These are phyloP conservation scores for Trichoderma sp. DNA, from an alignment of 2,329 filamentous ascomycete genomes.

Conservation along the genomic window DNA sequence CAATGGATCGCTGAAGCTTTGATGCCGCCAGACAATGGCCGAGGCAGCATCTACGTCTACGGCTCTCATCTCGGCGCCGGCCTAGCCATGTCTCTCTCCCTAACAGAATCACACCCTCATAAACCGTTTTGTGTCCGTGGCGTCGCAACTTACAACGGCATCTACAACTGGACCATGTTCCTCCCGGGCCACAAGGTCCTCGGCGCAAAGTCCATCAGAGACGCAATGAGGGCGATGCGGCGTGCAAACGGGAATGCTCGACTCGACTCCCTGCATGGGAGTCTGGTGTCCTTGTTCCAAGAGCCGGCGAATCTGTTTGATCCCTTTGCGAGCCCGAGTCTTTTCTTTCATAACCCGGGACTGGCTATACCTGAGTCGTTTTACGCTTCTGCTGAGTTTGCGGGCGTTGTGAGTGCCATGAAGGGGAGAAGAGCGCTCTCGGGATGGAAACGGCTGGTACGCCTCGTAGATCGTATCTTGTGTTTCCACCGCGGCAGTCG, in stretches of 20 bases:
- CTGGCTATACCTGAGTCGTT: conserved; percentile 50
- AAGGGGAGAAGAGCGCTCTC: conserved; percentile 24
- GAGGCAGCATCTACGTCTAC: conserved; percentile 49
- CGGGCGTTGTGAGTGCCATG: conserved; percentile 30
- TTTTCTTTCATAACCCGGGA: conserved; percentile 60
- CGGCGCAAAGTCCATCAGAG: conserved; percentile 21
- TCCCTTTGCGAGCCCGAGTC: conserved; percentile 57
- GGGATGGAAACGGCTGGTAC: conserved; percentile 26
- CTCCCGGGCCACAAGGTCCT: conserved; percentile 55
- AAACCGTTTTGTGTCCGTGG: conserved; percentile 52
- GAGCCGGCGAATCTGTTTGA: conserved; percentile 56
- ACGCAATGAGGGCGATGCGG: not conserved
- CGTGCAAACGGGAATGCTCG: conserved; percentile 32
- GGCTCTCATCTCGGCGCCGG: conserved; percentile 60
- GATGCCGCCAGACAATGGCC: conserved; percentile 35
- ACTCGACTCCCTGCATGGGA: conserved; percentile 40
- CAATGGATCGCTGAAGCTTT: conserved; percentile 52
- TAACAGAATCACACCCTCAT: conserved; percentile 55
- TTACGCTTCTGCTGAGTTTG: conserved; percentile 35
- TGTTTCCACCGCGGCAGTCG: conserved; percentile 51
- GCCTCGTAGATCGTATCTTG: conserved; percentile 45
- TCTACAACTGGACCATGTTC: conserved; percentile 66
- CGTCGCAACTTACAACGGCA: conserved; percentile 58
- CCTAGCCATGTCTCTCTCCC: conserved; percentile 56
- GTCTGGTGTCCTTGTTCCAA: conserved; percentile 48